These are phyloP conservation scores for Tylopilus plumbeoviolaceoides DNA, from an alignment of 768 basidiomycete genomes.

Conservation along the genomic window DNA sequence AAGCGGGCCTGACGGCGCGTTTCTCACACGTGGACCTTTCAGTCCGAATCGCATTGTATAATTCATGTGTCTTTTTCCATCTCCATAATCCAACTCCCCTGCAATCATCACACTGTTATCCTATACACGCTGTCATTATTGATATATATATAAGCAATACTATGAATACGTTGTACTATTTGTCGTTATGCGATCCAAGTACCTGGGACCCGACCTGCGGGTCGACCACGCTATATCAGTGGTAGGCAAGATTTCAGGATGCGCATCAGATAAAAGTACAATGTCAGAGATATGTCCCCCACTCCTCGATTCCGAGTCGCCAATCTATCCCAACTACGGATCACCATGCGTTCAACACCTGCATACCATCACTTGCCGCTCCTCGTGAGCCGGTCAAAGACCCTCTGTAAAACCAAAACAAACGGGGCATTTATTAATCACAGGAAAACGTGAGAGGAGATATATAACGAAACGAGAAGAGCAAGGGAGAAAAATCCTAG, in stretches of 20 bases:
- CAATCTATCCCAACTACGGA: background rate
- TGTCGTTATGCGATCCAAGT: background rate
- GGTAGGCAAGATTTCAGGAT: too few species aligned
- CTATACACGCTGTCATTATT: slow-evolving; percentile 16
- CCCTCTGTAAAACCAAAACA: slow-evolving; percentile 23
- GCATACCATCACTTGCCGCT: slow-evolving; percentile 19
- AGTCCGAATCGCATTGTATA: slow-evolving; percentile 24
- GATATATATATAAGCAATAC: slow-evolving; percentile 21
- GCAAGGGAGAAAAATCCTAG: background rate
- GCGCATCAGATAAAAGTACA: slow-evolving; percentile 5
- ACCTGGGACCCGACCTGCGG: too few species aligned
- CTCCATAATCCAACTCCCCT: background rate
- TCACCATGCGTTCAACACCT: background rate
- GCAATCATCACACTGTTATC: background rate
- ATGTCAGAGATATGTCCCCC: background rate
- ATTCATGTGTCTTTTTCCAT: slow-evolving; percentile 4
- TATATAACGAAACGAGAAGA: slow-evolving; percentile 2
- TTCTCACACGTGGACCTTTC: background rate
- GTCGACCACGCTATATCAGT: background rate
- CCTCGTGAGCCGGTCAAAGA: slow-evolving; percentile 24
- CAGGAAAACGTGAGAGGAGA: background rate
- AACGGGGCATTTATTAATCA: slow-evolving; percentile 22
- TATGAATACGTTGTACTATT: slow-evolving; percentile 10
- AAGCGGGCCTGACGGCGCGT: slow-evolving; percentile 1
- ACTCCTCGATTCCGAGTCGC: background rate